These are phyloP conservation scores for Pichia cephalocereana DNA, from an alignment of 805 yeast genomes.

Conservation along the genomic window DNA sequence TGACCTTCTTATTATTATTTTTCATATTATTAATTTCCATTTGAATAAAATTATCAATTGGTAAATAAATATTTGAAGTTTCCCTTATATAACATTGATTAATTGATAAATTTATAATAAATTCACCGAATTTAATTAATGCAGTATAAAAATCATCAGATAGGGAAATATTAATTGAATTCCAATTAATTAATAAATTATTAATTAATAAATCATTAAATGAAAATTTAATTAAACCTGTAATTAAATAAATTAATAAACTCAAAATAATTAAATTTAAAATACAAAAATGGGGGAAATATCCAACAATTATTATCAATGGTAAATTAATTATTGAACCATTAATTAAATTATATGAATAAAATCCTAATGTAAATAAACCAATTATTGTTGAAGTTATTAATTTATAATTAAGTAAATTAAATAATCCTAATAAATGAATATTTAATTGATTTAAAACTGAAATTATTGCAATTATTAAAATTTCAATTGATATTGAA, in stretches of 20 bases:
- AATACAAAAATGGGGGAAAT: constrained; percentile 58
- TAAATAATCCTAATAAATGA: constrained; percentile 53
- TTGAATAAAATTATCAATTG: constrained; percentile 50
- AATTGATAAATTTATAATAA: constrained; percentile 61
- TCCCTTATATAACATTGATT: constrained; percentile 58
- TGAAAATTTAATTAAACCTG: constrained; percentile 47
- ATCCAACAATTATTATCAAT: constrained; percentile 44
- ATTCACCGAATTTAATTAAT: constrained; percentile 47
- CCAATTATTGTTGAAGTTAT: constrained; percentile 58
- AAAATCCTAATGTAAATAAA: constrained; percentile 38
- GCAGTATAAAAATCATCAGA: constrained; percentile 62
- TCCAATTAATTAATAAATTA: constrained; percentile 21
- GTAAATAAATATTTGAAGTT: constrained; percentile 37
- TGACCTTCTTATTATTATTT: neutral
- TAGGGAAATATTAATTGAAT: constrained; percentile 30
- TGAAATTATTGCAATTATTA: constrained; percentile 45
- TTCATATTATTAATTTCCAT: neutral
- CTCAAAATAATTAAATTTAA: constrained; percentile 39
- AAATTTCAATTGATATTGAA: constrained; percentile 27
- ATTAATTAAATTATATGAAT: constrained; percentile 29
- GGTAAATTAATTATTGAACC: constrained; percentile 45
- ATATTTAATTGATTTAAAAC: constrained; percentile 49
- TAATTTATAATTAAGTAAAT: constrained; percentile 45
- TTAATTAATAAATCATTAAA: constrained; percentile 25
- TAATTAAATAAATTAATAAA: constrained; percentile 40